Base-by-base conservation (phyloP, 1,139 yeast genomes). In the Debaryomyces nepalensis region DNA sequence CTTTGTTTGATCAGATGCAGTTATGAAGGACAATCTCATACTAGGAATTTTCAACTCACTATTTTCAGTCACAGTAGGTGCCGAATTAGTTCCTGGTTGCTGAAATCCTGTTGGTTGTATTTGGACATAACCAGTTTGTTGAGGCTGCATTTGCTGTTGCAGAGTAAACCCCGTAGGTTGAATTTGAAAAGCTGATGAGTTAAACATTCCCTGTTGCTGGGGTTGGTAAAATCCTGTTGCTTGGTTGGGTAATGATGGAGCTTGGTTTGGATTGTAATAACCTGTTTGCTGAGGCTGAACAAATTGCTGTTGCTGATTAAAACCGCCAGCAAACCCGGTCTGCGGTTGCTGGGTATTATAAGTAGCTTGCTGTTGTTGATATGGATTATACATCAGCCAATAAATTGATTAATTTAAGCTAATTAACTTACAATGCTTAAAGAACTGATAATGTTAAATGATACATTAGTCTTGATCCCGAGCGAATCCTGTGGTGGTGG, bases 1-100 rank as follows among this genome's bases (percentile, higher is more conserved):
- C 63, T 88, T 86, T 46, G 76, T 75, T 68, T 93, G 98, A 61
- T 90, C 98, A 31, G 81, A 81, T 14, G 87, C 84, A 3, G 95
- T 82, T 50, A 93, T 80, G 58, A 93, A 93, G 8, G 96, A 84
- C 43, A 93, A 73, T 50, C 97, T 76, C 46, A 84, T 83, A 45
- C 66, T 65, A 16, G 89, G 90, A 48, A 82, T 80, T 54, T 79
- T 81, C 51, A 73, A 57, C 24, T 64, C 73, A 36, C 54, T 60
- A 47, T 70, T 70, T 45, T 68, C 73, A 19, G 56, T 43, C 21
- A 63, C 69, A 3, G 61, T 57, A 8, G 63, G 55, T 3, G 59
- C 61, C 4, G 63, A 54, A 9, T 55, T 46, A 21, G 49, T 53
- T 39, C 49, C 54, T 5, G 52, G 52, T n/a, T 47, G 51, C 20